A percentile compares a stretch with the other conserved stretches of the same genome.
These are phyloP conservation scores for Chaetothyriales sp. DNA, from an alignment of 2,329 filamentous ascomycete genomes.

Conservation along the genomic window DNA sequence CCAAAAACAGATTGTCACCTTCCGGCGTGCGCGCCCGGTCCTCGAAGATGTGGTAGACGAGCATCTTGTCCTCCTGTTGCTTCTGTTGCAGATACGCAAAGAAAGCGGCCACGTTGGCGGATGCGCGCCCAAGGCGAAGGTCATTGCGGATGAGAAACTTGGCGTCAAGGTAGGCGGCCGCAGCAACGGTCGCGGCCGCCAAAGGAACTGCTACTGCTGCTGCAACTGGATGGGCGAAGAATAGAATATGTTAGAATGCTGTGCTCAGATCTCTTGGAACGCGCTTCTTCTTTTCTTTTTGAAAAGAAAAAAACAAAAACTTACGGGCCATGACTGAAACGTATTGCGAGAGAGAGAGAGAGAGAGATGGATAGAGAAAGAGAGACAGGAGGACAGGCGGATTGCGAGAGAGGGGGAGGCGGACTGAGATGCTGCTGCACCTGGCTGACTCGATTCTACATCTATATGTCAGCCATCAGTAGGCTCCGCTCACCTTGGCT, in stretches of 20 bases:
- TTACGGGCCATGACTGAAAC: background rate
- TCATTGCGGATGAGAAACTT: conserved; percentile 55
- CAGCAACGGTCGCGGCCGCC: conserved; percentile 24
- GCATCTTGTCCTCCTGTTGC: conserved; percentile 40
- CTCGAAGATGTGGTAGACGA: conserved; percentile 54
- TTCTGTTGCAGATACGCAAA: conserved; percentile 10
- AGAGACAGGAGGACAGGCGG: background rate
- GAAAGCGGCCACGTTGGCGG: conserved; percentile 3
- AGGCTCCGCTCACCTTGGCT: too few relatives aligned
- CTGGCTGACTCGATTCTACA: too few relatives aligned
- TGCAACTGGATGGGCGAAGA: background rate
- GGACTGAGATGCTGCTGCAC: background rate
- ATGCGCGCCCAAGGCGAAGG: conserved; percentile 31
- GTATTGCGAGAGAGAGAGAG: background rate
- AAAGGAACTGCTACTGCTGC: conserved; percentile 19
- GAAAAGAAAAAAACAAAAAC: too few relatives aligned
- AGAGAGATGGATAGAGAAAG: background rate
- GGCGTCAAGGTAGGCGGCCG: conserved; percentile 50
- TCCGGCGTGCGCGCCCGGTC: conserved; percentile 37
- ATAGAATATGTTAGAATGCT: background rate
- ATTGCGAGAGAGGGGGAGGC: background rate
- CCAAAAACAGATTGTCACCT: conserved; percentile 45
- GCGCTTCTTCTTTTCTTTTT: too few relatives aligned
- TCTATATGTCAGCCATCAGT: too few relatives aligned
- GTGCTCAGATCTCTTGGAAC: background rate